Base-by-base conservation (phyloP, 345 rosid species). In the Eucalyptus pumila region DNA sequence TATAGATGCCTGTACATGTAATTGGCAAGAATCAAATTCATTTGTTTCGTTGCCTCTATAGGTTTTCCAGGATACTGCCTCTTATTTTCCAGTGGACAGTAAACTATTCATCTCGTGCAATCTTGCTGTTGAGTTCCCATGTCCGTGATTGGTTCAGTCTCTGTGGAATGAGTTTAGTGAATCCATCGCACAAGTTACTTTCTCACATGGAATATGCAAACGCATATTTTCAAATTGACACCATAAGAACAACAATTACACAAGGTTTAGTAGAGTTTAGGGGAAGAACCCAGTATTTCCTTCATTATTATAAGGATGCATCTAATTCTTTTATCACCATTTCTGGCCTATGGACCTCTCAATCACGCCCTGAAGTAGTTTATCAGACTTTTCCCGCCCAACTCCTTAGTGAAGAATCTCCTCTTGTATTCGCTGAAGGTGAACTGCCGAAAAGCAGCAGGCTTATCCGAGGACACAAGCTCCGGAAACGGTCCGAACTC, bases 341-440 rank as follows among this genome's bases (percentile, higher is more conserved):
- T 62, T 62, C 13, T 6, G 69, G 6, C 34, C 69, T 30, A 30
- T 4, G 69, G 15, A 30, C 60, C 69, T 62, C 69, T 62, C 69
- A 30, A 62, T 91, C 69, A 89, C 4, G 92, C 80, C 91, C 88
- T 94, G 52, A 91, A 93, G 91, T 52, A 91, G 87, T 93, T 86
- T 42, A 87, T 87, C 85, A 92, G 83, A 85, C 94, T 62, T 88
- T 90, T 93, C 23, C 92, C 95, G 87, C 91, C 95, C 89, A 93
- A 72, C 65, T 92, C 93, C 90, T 90, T 93, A 2, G 93, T 34
- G 87, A 90, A 90, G 91, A 92, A 93, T 85, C 90, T 92, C 67
- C 15, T 87, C 86, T 90, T 11, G 88, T 88, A 94, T 50, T 93
- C 95, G 0, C 3, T n/a, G 40, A 89, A 62, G 14, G 42, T 52